Evolutionary conservation across 1,284 basidiomycete genomes (phyloP), one percentile per base, ranked within the genome.

Genomic region (Sporisorium scitamineum): DNA sequence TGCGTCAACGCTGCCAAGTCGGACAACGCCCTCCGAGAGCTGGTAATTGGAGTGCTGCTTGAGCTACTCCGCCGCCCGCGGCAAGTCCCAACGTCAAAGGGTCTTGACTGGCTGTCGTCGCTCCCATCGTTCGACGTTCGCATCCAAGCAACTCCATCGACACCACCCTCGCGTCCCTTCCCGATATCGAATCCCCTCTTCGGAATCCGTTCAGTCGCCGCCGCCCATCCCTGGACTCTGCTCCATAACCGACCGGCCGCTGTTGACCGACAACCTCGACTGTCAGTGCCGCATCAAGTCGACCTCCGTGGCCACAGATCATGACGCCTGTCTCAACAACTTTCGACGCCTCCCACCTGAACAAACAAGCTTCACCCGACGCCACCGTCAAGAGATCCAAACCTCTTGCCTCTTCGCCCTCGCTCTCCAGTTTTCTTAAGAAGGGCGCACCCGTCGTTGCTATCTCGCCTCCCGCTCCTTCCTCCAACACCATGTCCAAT

Each of bases 401-500:
- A 48, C 13, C 58, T 2, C 59, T 59, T 20, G 41, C 54, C 20
- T 64, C 70, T 31, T 72, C 74, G 16, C 63, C 75, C 7, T 64
- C 59, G 18, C 70, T 77, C 44, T 70, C 76, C 13, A 29, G 67
- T 9, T 64, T 73, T 14, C 39, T 69, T 41, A 75, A 71, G 22
- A 79, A 79, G 70, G 71, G 75, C 16, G 45, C 64, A 5, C 78
- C 78, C 34, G 70, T 74, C 48, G 78, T 79, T 34, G 61, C 75
- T 22, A 70, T 77, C 45, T 74, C 67, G 18, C 62, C 77, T 20
- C 62, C 72, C 5, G 20, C 64, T 9, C 56, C 37, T 16, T 48
- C 59, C 14, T 13, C 45, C 44, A 24, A 57, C 69, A 45, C 47
- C 63, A 76, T 72, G 70, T 14, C 63, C 37, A 32, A 58, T 10